Evolutionary conservation across 139 green algal genomes (phyloP), one percentile per base, ranked within the genome.

Genomic region (Astrephomene gubernaculifera): DNA sequence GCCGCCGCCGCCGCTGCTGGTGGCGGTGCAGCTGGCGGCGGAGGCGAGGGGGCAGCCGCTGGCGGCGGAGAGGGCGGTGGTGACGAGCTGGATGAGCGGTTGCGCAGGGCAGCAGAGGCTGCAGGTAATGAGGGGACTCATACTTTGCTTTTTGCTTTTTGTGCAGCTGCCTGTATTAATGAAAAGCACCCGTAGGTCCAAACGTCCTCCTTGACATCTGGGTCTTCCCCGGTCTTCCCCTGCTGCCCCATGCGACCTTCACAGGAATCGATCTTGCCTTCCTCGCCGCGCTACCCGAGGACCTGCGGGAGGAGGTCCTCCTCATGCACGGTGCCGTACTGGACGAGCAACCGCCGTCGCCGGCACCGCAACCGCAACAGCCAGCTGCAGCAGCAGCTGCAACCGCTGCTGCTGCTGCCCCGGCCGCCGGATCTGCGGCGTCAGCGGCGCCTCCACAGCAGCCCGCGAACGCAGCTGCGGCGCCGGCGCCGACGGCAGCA

Each of bases 221-320:
- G n/a, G n/a, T n/a, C n/a, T n/a, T n/a, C n/a, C n/a, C n/a, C n/a
- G n/a, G n/a, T n/a, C n/a, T 21, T 4, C 68, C 68, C 1, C n/a
- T 8, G 12, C 31, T 9, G 9, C 43, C 70, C 43, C 8, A 8
- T 71, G 64, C 64, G 14, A 14, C 35, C 8, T 3, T n/a, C 43
- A 70, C 92, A 43, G 94, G 94, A 54, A 96, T 98, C 38, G 95
- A 98, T 83, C 69, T 92, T 2, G 87, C 92, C 6, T 96, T 98
- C 88, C 86, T 97, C 31, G 91, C 95, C 64, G 95, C 94, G 0
- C 87, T 98, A 24, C 94, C 95, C 10, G 86, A 92, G 19, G 93
- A 96, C 65, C 76, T 98, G 33, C 85, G 90, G 0, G 82, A 71
- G 4, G 93, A 97, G 90, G 91, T 96, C 43, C 87, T 95, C 69